Evolutionary conservation across 208 protist species (phyloP).

Genomic region (Wallacemonas rigidus): DNA sequence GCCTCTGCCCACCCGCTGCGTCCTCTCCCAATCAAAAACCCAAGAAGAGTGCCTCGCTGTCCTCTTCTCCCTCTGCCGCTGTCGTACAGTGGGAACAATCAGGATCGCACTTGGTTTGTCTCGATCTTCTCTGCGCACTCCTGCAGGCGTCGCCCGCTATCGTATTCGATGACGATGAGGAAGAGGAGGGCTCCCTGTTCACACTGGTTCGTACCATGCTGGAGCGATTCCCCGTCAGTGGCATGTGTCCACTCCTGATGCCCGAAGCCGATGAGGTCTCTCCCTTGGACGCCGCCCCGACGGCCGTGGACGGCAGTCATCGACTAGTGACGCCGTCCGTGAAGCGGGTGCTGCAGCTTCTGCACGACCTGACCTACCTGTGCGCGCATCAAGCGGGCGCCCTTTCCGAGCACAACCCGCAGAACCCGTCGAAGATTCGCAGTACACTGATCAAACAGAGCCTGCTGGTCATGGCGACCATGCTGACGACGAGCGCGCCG

Average conservation of each 20-base stretch:
- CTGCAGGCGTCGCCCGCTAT: constrained; percentile 53
- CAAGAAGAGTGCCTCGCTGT: no score
- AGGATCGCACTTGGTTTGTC: constrained; percentile 26
- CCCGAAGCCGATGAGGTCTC: constrained; percentile 19
- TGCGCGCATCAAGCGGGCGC: constrained; percentile 59
- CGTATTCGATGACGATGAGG: constrained; percentile 49
- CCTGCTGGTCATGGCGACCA: constrained; percentile 73
- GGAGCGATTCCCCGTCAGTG: constrained; percentile 50
- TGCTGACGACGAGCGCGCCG: constrained; percentile 32
- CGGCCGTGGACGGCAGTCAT: constrained; percentile 27
- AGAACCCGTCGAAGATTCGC: constrained; percentile 45
- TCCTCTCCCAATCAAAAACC: neutral
- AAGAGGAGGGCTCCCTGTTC: constrained; percentile 54
- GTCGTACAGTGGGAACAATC: constrained; percentile 25
- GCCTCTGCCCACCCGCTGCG: neutral
- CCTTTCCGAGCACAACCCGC: constrained; percentile 57
- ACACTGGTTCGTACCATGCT: constrained; percentile 47
- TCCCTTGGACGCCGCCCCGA: constrained; percentile 24
- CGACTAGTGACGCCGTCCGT: constrained; percentile 27
- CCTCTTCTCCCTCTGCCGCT: neutral
- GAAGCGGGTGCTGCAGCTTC: constrained; percentile 41
- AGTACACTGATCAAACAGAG: constrained; percentile 53
- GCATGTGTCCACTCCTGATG: constrained; percentile 45
- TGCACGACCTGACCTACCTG: constrained; percentile 48
- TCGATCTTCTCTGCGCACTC: constrained; percentile 49